Percentiles rank a stretch among this genome's conserved stretches.
phyloP scores from a whole-genome alignment of 2,329 filamentous ascomycete genomes.

The Colletotrichum tabaci region DNA sequence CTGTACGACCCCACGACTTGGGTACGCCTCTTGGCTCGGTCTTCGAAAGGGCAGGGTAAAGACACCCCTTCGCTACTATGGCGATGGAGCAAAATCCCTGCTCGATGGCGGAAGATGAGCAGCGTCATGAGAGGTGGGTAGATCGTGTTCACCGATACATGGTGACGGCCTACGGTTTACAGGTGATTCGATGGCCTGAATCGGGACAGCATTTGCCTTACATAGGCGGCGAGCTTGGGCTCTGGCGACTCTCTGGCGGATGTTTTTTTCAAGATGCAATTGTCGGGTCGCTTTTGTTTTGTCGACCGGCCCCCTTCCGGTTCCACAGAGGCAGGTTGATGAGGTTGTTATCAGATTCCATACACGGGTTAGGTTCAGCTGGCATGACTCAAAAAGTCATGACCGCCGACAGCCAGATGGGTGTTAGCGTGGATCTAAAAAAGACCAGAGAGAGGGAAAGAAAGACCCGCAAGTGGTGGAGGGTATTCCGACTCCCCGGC shows the following conservation, averaged over 20 bases:
- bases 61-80: neutral
- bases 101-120: neutral
- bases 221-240: neutral
- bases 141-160: neutral
- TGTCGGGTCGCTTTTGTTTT: neutral
- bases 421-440: slow-evolving; percentile 2
- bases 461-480: slow-evolving; percentile 7
- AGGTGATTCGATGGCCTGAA: neutral
- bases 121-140: neutral
- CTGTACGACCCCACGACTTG: too few species aligned
- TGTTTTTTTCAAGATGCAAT: neutral
- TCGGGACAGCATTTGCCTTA: neutral
- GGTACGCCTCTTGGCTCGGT: too few species aligned
- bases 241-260: neutral
- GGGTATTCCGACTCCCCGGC: slow-evolving; percentile 28
- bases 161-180: neutral
- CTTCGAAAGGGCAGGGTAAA: too few species aligned
- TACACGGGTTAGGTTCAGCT: neutral
- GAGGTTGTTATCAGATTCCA: too few species aligned
- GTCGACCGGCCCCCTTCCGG: neutral
- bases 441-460: neutral
- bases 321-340: neutral
- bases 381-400: neutral
- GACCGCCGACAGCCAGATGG: neutral
- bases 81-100: neutral